Base-by-base conservation (phyloP, 1,139 yeast species). In the Hyphopichia wangnamkhiaoensis region DNA sequence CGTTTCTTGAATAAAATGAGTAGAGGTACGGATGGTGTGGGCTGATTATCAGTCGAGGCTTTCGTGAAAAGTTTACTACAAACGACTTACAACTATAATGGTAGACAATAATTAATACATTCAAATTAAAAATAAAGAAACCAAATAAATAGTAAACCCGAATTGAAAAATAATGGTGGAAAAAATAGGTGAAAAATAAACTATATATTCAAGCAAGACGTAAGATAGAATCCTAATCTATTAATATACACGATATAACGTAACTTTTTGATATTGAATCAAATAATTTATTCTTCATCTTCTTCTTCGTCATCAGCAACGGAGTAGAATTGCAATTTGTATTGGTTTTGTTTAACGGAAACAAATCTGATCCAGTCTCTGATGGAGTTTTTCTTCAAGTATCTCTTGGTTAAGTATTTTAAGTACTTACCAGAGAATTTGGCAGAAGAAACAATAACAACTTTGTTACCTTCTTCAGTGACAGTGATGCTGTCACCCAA, bases 351-450 rank as follows among this genome's bases (percentile, higher is more conserved):
- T 80, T 90, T 85, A 68, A 87, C 83, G 58, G 98, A 87, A 60
- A 93, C 96, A 68, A 94, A 93, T 84, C 98, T 94, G 77, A 94
- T 90, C 98, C 98, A 93, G 82, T 93, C 98, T 82, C 94, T 86
- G 80, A 91, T 87, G 79, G 88, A 95, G 94, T 90, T 89, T 89
- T 93, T 93, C 96, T 93, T 93, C 77, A 93, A 88, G 94, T 89
- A 93, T 84, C 95, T 91, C 90, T 93, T 93, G 68, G 98, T 88
- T 73, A 93, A 82, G 93, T 91, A 93, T 82, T 93, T 93, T 75
- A 90, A 86, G 95, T 93, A 93, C 81, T 94, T 93, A 79, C 99
- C 99, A 60, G 98, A 90, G 93, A 94, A 93, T 79, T 89, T 85
- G 76, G 95, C 76, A 77, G 85, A 81, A 57, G 98, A 79, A 57